Evolutionary conservation across 768 basidiomycete genomes (phyloP), one percentile per base, ranked within the genome.

Genomic region (Suillus subalutaceus): DNA sequence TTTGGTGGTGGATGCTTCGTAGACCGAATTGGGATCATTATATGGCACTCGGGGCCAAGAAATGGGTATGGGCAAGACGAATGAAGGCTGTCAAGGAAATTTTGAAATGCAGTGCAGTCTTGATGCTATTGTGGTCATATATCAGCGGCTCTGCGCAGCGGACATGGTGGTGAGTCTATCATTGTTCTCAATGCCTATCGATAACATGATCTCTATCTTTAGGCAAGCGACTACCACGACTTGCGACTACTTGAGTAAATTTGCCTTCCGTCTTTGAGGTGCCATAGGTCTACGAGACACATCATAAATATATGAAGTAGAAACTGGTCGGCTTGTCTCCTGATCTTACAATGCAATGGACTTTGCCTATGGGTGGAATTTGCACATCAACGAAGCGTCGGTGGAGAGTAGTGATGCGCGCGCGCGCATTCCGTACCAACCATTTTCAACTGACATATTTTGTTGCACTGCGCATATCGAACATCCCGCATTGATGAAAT

Each of bases 41-140:
- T 15, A 52, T 15, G 6, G 50, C 50, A 4, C 23, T 52, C 50
- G 50, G 15, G 12, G 50, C 23, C 50, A 23, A 52, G 6, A 26
- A 52, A 26, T 82, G 82, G 80, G 72, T 41, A 32, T 64, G 65
- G 30, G 65, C 62, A 52, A 65, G 65, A 35, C 37, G 18, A 53
- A 44, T 62, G 38, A 60, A 68, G 40, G 63, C 38, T 43, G 23
- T 66, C n/a, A 59, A 62, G 26, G 16, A 41, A 4, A n/a, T 56
- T 43, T 43, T 69, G 57, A 71, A 59, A 62, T 37, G 57, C 32
- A 59, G 35, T 30, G 59, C 57, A 16, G 61, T 57, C 20, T 56
- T 18, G 32, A 40, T 63, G 3, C 18, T 73, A 23, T 61, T 58
- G 46, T 26, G 67, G 35, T 64, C 20, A 20, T 71, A 66, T 43